These are phyloP conservation scores for Pseudopithomyces maydicus DNA, from an alignment of 2,329 filamentous ascomycete species.

Conservation along the genomic window DNA sequence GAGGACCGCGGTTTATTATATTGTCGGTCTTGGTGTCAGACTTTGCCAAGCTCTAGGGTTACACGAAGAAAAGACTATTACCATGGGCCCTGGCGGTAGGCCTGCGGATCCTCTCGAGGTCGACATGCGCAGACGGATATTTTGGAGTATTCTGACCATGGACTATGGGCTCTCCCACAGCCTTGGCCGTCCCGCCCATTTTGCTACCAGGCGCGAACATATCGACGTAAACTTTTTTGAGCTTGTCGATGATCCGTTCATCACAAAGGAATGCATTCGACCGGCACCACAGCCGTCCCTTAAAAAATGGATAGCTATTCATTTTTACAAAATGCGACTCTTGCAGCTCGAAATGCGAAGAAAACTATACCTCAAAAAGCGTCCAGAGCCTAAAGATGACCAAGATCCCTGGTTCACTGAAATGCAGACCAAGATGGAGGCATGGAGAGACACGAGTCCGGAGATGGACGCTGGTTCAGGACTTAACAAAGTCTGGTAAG, in stretches of 20 bases:
- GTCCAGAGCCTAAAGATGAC: constrained; percentile 75
- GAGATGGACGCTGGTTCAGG: constrained; percentile 69
- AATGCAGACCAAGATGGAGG: constrained; percentile 77
- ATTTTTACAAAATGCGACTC: constrained; percentile 90
- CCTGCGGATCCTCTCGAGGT: constrained; percentile 73
- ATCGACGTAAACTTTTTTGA: constrained; percentile 87
- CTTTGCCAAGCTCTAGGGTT: constrained; percentile 89
- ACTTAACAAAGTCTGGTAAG: constrained; percentile 82
- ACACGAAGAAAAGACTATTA: constrained; percentile 86
- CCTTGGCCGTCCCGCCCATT: constrained; percentile 84
- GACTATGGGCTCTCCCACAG: constrained; percentile 87
- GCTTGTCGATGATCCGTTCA: constrained; percentile 79
- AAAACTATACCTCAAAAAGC: constrained; percentile 83
- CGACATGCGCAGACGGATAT: constrained; percentile 86
- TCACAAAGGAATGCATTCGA: constrained; percentile 76
- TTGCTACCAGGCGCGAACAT: constrained; percentile 80
- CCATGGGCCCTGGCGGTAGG: constrained; percentile 63
- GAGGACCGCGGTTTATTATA: constrained; percentile 88
- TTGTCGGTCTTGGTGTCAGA: constrained; percentile 84
- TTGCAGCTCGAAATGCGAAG: constrained; percentile 87
- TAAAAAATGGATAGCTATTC: constrained; percentile 87
- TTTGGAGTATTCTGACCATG: constrained; percentile 88
- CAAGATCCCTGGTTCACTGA: constrained; percentile 83
- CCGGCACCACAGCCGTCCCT: constrained; percentile 72
- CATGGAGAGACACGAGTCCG: constrained; percentile 80